Percentiles rank a stretch among this genome's conserved stretches.
phyloP scores from a whole-genome alignment of 345 rosid genomes.

The Clarkia xantiana region DNA sequence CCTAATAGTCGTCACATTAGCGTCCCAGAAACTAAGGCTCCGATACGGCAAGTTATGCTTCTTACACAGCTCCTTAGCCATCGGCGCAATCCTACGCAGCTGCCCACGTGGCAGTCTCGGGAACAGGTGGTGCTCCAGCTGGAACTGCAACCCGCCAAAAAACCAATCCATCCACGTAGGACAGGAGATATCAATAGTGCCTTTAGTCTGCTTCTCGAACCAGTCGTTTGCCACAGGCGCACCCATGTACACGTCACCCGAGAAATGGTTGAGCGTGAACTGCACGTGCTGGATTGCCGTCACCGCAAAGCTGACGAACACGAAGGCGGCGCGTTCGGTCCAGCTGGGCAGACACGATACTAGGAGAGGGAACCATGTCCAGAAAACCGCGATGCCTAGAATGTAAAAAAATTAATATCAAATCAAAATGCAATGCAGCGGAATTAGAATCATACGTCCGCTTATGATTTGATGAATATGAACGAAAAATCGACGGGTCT shows the following conservation, averaged over 20 bases:
- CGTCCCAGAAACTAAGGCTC: conserved; percentile 69
- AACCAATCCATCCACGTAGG: conserved; percentile 86
- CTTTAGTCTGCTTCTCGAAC: conserved; percentile 84
- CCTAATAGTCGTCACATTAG: conserved; percentile 54
- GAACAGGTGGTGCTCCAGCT: conserved; percentile 88
- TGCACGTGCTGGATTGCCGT: conserved; percentile 74
- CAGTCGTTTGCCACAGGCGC: conserved; percentile 68
- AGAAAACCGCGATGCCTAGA: conserved; percentile 51
- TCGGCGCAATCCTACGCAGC: conserved; percentile 51
- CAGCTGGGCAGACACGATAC: conserved; percentile 67
- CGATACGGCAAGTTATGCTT: conserved; percentile 78
- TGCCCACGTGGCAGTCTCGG: conserved; percentile 83
- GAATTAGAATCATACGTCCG: too few relatives aligned
- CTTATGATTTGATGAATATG: too few relatives aligned
- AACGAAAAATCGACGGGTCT: too few relatives aligned
- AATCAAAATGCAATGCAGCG: too few relatives aligned
- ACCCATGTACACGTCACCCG: conserved; percentile 71
- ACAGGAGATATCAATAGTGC: conserved; percentile 75
- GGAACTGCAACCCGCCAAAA: conserved; percentile 83
- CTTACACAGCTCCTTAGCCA: conserved; percentile 73
- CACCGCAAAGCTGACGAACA: conserved; percentile 43
- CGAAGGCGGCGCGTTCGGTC: conserved; percentile 65
- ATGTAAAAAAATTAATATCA: too few relatives aligned
- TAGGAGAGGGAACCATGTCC: conserved; percentile 89
- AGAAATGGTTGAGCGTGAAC: conserved; percentile 76